Conservation (phyloP, 2,329 filamentous ascomycete genomes). For the Neopestalotiopsis sp. region DNA sequence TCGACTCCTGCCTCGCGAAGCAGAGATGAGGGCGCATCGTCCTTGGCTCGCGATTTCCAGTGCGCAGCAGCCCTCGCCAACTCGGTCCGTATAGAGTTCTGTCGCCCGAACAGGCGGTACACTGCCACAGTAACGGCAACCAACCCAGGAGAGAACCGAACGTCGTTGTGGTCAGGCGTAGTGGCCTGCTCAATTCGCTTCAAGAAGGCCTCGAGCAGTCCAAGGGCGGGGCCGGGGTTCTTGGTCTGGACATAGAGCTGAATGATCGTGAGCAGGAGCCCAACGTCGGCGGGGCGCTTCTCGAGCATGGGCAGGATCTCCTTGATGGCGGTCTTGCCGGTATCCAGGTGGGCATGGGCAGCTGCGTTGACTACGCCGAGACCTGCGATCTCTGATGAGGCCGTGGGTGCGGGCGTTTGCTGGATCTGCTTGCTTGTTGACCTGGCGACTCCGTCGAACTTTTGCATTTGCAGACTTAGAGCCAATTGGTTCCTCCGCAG, state of each 20-base stretch:
- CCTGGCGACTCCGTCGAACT: slow-evolving; percentile 64
- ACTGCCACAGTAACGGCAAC: slow-evolving; percentile 81
- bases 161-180: slow-evolving; percentile 63
- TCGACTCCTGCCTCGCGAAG: slow-evolving; percentile 83
- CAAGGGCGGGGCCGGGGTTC: slow-evolving; percentile 75
- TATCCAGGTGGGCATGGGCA: slow-evolving; percentile 68
- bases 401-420: slow-evolving; percentile 31
- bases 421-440: slow-evolving; percentile 50
- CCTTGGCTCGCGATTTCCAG: slow-evolving; percentile 69
- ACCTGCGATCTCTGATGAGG: slow-evolving; percentile 40
- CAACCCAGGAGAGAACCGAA: slow-evolving; percentile 83
- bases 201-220: slow-evolving; percentile 78
- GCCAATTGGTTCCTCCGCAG: slow-evolving; percentile 68
- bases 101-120: slow-evolving; percentile 77
- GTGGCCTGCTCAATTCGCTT: slow-evolving; percentile 69
- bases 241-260: slow-evolving; percentile 79
- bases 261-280: slow-evolving; percentile 77
- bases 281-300: slow-evolving; percentile 78
- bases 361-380: slow-evolving; percentile 69
- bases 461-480: slow-evolving; percentile 69
- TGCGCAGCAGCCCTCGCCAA: slow-evolving; percentile 80
- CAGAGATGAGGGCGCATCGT: slow-evolving; percentile 63
- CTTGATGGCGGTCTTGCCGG: slow-evolving; percentile 72
- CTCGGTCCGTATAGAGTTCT: slow-evolving; percentile 72
- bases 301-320: slow-evolving; percentile 72